Evolutionary conservation across 306 rosid species (phyloP).

Genomic region (Mimosa bimucronata): DNA sequence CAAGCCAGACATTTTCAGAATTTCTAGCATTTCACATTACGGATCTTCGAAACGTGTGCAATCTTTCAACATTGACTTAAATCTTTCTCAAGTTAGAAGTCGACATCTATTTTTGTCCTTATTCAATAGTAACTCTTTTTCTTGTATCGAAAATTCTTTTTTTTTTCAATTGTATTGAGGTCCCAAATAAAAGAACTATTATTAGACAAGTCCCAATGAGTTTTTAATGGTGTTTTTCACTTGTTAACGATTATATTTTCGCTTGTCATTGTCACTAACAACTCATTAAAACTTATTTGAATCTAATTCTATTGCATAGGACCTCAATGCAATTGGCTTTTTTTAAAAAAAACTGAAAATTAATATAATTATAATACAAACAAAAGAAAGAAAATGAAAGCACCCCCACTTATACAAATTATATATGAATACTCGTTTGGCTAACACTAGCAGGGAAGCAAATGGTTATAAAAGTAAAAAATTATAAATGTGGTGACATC

Average conservation of each 20-base stretch:
- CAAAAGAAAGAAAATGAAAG: slow-evolving; percentile 15
- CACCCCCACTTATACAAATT: slow-evolving; percentile 26
- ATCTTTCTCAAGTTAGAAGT: neutral
- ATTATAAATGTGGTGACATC: slow-evolving; percentile 31
- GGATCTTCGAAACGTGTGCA: neutral
- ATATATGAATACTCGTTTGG: slow-evolving; percentile 50
- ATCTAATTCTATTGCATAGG: too few relatives aligned
- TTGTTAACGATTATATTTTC: too few relatives aligned
- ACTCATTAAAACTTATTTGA: too few relatives aligned
- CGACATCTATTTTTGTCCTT: neutral
- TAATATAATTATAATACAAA: neutral
- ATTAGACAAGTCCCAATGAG: too few relatives aligned
- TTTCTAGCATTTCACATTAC: neutral
- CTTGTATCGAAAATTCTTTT: neutral
- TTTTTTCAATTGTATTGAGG: too few relatives aligned
- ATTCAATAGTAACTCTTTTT: too few relatives aligned
- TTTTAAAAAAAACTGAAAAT: neutral
- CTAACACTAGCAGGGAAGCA: slow-evolving; percentile 41
- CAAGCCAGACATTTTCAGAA: too few relatives aligned
- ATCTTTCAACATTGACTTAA: neutral
- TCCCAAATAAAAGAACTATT: too few relatives aligned
- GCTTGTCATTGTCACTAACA: too few relatives aligned
- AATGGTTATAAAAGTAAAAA: slow-evolving; percentile 38
- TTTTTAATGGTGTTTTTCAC: too few relatives aligned
- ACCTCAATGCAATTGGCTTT: too few relatives aligned